phyloP scores from a whole-genome alignment of 2,329 filamentous ascomycete species.

The Ophiocordyceps robertsii region DNA sequence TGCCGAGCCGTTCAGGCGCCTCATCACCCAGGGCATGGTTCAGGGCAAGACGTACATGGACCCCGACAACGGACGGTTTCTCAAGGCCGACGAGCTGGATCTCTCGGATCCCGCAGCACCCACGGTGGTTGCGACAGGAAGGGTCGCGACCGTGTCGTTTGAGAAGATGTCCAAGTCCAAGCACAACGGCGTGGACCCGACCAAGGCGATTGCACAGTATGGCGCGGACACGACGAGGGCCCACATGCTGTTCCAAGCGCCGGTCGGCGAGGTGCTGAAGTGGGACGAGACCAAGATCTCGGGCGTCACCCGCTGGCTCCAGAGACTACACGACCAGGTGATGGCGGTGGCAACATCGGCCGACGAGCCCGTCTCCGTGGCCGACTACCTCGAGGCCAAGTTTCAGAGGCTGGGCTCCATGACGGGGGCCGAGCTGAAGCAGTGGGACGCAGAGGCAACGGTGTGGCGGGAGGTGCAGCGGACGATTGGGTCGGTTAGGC shows the following conservation, averaged over 20 bases:
- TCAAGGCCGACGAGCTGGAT: constrained; percentile 65
- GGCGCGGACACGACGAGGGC: constrained; percentile 76
- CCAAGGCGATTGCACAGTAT: constrained; percentile 55
- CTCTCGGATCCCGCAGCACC: constrained; percentile 41
- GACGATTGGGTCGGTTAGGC: constrained; percentile 53
- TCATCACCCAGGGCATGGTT: constrained; percentile 87
- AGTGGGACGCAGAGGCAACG: constrained; percentile 31
- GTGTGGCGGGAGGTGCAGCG: constrained; percentile 56
- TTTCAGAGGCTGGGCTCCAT: constrained; percentile 16
- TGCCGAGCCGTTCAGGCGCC: constrained; percentile 66
- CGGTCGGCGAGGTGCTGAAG: constrained; percentile 69
- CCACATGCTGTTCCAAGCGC: constrained; percentile 81
- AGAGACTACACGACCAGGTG: constrained; percentile 49
- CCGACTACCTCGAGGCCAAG: constrained; percentile 23
- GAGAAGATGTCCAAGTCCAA: constrained; percentile 97
- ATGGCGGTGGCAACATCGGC: constrained; percentile 8
- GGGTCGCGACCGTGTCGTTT: constrained; percentile 48
- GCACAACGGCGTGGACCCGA: constrained; percentile 79
- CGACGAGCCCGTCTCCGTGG: constrained; percentile 8
- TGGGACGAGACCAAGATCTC: constrained; percentile 79
- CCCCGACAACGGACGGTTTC: constrained; percentile 59
- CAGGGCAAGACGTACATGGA: constrained; percentile 75
- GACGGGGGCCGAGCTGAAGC: constrained; percentile 16
- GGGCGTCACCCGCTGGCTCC: constrained; percentile 71
- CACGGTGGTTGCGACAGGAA: constrained; percentile 46